Evolutionary conservation across 495 filamentous ascomycete species (phyloP), one percentile per base, ranked within the genome.

Genomic region (Amphirosellinia nigrospora): DNA sequence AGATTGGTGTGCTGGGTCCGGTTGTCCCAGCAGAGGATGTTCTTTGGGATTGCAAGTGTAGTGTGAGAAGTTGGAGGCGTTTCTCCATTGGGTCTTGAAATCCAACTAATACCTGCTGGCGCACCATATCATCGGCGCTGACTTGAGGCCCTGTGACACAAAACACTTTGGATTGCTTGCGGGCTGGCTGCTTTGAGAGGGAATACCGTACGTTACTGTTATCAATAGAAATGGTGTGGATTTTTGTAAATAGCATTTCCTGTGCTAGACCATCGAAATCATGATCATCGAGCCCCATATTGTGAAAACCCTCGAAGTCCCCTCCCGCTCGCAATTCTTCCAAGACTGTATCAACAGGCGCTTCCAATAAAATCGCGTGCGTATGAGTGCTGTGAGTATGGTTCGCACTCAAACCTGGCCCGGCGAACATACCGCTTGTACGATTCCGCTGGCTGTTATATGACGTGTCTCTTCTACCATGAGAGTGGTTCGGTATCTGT

Each of bases 211-310:
- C 85, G 72, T 81, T 89, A 43, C 85, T 84, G 58, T 90, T 87
- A 53, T 88, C 89, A 56, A 89, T 85, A 28, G 89, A 84, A 69
- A 94, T 87, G 58, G 83, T 91, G 70, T 93, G 89, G 19, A 96
- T 84, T 72, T 91, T 93, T 48, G 85, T 87, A 61, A 96, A 83
- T 4, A 93, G 72, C 10, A 95, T 86, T 76, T 96, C 93, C 64
- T 91, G 90, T 21, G 87, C 87, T 21, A 95, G 84, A 1, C 91
- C 89, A 38, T 90, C 85, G 52, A 87, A 89, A 41, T 88, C 86
- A 16, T 88, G 86, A 78, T 92, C 91, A 58, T 91, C 89, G 28
- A 92, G 81, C 19, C 89, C 90, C 84, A 93, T 90, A 59, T 82
- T 89, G 69, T 89, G 86, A 64, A 93, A 89, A 0, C 89, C 89